Percentiles rank a stretch among this genome's conserved stretches.
Conservation (phyloP, 176 grass and related monocot species). For the Triticum dicoccoides region DNA sequence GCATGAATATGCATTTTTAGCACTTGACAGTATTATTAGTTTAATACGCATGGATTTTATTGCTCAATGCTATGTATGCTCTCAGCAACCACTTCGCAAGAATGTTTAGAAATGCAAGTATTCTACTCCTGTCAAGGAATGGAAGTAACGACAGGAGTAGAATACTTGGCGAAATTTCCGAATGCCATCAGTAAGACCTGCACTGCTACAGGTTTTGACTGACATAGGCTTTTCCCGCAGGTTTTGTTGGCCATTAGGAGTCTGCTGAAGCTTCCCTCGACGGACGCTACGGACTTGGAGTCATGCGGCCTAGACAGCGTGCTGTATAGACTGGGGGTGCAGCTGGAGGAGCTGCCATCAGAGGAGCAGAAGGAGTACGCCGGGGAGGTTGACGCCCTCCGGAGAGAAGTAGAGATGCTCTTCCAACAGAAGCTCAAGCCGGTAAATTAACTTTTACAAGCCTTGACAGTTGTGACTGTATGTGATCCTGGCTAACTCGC, state of each 20-base stretch:
- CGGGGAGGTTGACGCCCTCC: conserved; percentile 60
- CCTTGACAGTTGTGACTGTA: neutral
- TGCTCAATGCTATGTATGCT: neutral
- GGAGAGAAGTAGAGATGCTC: conserved; percentile 62
- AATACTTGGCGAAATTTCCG: neutral
- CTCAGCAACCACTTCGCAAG: neutral
- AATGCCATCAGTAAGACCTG: neutral
- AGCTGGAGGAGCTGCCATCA: conserved; percentile 54
- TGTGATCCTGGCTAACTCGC: neutral
- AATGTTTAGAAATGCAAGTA: neutral
- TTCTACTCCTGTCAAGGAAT: neutral
- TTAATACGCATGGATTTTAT: neutral
- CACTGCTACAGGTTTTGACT: neutral
- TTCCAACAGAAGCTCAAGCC: conserved; percentile 67
- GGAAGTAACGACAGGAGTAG: neutral
- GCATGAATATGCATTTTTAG: neutral
- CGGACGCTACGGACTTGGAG: conserved; percentile 43
- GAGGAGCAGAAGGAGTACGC: conserved; percentile 71
- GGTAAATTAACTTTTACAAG: neutral
- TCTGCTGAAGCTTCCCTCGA: conserved; percentile 57
- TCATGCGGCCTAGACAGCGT: conserved; percentile 43
- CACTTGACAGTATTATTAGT: neutral
- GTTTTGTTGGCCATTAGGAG: conserved; percentile 71
- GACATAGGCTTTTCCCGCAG: conserved; percentile 23
- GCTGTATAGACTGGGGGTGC: conserved; percentile 51